Evolutionary conservation across 257 asterid genomes (phyloP).

Genomic region (Forsythia viridissima): DNA sequence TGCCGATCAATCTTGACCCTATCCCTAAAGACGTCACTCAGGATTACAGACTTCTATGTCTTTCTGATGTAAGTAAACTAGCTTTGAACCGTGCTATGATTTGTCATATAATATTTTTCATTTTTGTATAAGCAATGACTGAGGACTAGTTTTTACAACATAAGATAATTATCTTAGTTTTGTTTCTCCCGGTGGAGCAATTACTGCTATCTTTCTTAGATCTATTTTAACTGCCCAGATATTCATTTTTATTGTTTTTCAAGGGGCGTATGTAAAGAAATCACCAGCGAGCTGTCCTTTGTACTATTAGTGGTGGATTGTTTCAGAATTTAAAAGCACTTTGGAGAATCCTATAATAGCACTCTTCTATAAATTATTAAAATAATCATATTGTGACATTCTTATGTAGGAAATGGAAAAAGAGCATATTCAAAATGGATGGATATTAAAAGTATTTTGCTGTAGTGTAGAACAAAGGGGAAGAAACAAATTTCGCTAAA

Average conservation of each 20-base stretch:
- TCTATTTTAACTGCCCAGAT: background rate
- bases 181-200: background rate
- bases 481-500: background rate
- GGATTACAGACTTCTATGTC: slow-evolving; percentile 66
- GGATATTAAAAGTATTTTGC: background rate
- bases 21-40: slow-evolving; percentile 67
- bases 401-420: background rate
- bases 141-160: background rate
- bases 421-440: background rate
- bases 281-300: background rate
- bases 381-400: background rate
- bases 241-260: background rate
- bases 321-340: background rate
- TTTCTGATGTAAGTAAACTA: slow-evolving; percentile 64
- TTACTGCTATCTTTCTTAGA: background rate
- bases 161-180: background rate
- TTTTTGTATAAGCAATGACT: background rate
- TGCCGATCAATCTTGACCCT: slow-evolving; percentile 78
- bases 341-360: background rate
- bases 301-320: background rate
- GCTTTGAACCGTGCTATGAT: slow-evolving; percentile 8
- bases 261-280: background rate
- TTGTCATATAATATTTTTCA: slow-evolving; percentile 1
- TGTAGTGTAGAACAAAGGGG: background rate
- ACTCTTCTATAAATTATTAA: background rate